These are phyloP conservation scores for Ogataea trehaloabstinens DNA, from an alignment of 805 yeast species.

Conservation along the genomic window DNA sequence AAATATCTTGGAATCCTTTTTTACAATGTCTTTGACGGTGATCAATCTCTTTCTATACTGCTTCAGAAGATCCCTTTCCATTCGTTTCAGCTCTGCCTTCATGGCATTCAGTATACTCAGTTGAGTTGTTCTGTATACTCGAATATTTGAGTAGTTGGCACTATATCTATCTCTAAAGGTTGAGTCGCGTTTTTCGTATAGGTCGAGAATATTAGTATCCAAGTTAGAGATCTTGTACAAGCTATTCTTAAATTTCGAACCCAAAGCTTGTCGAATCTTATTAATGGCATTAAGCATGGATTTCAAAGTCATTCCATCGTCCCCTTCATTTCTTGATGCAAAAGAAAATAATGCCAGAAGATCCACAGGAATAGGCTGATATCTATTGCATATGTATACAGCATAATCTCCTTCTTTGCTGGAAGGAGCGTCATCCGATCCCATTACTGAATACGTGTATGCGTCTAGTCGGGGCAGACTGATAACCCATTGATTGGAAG, in stretches of 20 bases:
- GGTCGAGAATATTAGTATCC: slow-evolving; percentile 1
- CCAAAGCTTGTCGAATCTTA: slow-evolving; percentile 52
- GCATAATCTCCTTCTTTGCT: background rate
- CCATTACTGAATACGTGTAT: slow-evolving; percentile 26
- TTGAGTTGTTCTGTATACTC: slow-evolving; percentile 42
- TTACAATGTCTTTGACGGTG: slow-evolving; percentile 25
- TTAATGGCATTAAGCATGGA: slow-evolving; percentile 61
- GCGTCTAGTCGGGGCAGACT: slow-evolving; percentile 26
- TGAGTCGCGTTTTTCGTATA: slow-evolving; percentile 1
- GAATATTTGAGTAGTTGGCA: slow-evolving; percentile 25
- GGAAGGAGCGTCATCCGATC: background rate
- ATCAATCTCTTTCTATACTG: slow-evolving; percentile 25
- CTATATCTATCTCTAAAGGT: slow-evolving; percentile 2
- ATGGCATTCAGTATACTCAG: slow-evolving; percentile 35
- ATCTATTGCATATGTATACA: slow-evolving; percentile 27
- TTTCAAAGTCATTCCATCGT: slow-evolving; percentile 44
- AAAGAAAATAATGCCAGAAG: slow-evolving; percentile 53
- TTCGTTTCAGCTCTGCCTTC: slow-evolving; percentile 37
- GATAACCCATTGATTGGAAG: slow-evolving; percentile 19
- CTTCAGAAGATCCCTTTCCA: slow-evolving; percentile 41
- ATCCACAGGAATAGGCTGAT: slow-evolving; percentile 40
- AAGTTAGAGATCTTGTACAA: slow-evolving; percentile 14
- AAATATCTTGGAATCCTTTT: slow-evolving; percentile 18
- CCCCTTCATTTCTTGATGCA: slow-evolving; percentile 48
- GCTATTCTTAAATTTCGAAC: slow-evolving; percentile 38